Percentiles rank a stretch among this genome's conserved stretches.
Conservation (phyloP, 2,329 filamentous ascomycete genomes). For the Curvularia eragrostidis region DNA sequence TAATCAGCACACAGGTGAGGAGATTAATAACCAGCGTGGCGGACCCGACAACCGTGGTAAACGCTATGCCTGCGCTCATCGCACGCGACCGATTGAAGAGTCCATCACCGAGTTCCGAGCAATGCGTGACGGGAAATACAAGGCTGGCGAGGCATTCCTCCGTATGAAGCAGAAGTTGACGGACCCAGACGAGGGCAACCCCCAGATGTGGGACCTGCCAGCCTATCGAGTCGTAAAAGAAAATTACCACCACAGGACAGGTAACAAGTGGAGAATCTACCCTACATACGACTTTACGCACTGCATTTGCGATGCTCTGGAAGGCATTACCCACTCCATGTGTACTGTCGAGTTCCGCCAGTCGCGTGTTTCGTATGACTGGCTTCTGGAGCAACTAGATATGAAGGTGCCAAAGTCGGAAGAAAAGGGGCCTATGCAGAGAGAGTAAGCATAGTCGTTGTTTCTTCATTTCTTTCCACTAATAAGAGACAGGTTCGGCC, state of each 20-base stretch:
- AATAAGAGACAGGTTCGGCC: constrained; percentile 59
- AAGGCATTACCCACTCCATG: constrained; percentile 87
- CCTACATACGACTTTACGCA: constrained; percentile 94
- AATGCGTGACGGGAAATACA: constrained; percentile 92
- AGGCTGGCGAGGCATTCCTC: constrained; percentile 80
- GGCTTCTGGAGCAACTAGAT: constrained; percentile 79
- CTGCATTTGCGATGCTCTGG: constrained; percentile 90
- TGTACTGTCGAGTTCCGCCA: constrained; percentile 94
- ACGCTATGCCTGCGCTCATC: constrained; percentile 81
- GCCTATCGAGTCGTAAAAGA: constrained; percentile 85
- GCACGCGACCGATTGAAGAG: constrained; percentile 74
- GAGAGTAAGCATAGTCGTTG: constrained; percentile 64
- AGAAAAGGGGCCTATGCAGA: constrained; percentile 76
- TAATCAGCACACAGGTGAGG: constrained; percentile 62
- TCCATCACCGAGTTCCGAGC: constrained; percentile 84
- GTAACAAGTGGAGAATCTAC: constrained; percentile 87
- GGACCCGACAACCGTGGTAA: constrained; percentile 72
- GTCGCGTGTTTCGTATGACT: constrained; percentile 87
- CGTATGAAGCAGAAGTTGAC: constrained; percentile 87
- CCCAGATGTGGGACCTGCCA: constrained; percentile 95
- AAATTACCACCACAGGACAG: constrained; percentile 77
- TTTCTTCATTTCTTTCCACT: constrained; percentile 4
- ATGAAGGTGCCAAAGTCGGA: constrained; percentile 72
- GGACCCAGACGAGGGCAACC: constrained; percentile 73
- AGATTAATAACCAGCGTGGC: constrained; percentile 87